Evolutionary conservation across 768 basidiomycete genomes (phyloP), one percentile per base, ranked within the genome.

Genomic region (Xerocomellus intermedius): DNA sequence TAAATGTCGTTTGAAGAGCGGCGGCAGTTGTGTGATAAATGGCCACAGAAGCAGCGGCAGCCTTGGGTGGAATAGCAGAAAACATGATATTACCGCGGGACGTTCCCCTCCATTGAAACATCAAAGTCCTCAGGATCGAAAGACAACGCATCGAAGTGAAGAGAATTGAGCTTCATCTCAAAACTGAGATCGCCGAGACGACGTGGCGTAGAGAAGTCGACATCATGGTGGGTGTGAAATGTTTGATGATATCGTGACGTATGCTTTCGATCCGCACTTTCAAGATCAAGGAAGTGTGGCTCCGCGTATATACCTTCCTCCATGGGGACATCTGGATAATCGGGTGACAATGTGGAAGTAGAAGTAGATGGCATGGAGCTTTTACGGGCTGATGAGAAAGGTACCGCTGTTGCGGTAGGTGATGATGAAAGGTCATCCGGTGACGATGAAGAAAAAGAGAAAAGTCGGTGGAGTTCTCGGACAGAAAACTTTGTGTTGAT

Each of bases 121-220:
- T 68, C 56, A 65, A 87, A 85, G 38, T 74, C 76, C 58, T 84
- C 81, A 24, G 78, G 76, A 65, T 89, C 85, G 52, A 89, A 86
- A 50, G 84, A 86, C 42, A 89, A 60, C 1, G 80, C 75, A 59
- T 89, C 87, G 65, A 89, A 89, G 65, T 87, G 85, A 50, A 89
- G 73, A 32, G 87, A 87, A 64, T 87, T 84, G 14, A 89, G 80
- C 36, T 72, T 75, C 85, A 87, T 83, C 73, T 89, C 84, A 47
- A 84, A 71, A 57, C 78, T 80, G 57, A 71, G 56, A 48, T 85
- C 79, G 33, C 63, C 69, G 36, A 66, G 63, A 37, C 48, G 69
- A 46, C 37, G 47, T 17, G 51, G 47, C 10, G 48, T 32, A 30
- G 50, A 48, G 1, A 57, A 10, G 17, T 50, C 42, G 19, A 52